Evolutionary conservation across 2,329 filamentous ascomycete species (phyloP).

Genomic region (Hortaea sp.): DNA sequence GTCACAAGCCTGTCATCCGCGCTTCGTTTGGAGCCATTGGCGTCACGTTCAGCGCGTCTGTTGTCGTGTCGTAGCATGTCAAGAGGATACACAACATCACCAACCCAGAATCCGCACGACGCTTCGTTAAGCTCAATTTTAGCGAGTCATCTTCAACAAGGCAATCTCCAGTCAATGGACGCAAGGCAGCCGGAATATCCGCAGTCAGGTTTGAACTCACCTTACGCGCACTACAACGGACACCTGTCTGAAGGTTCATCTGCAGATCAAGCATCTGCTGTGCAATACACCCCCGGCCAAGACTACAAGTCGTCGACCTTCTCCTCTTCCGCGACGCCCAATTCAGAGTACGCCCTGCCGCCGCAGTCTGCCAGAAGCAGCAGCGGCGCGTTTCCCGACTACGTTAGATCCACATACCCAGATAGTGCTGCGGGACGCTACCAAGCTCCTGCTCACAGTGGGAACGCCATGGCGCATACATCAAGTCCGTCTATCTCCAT

Average conservation of each 20-base stretch:
- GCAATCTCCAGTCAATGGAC: conserved; percentile 42
- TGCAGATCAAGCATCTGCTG: conserved; percentile 90
- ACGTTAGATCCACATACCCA: conserved; percentile 63
- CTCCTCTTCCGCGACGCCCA: conserved; percentile 70
- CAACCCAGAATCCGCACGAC: conserved; percentile 27
- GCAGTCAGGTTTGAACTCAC: conserved; percentile 46
- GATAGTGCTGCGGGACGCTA: conserved; percentile 68
- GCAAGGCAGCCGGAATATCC: conserved; percentile 42
- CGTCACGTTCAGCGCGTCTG: conserved; percentile 19
- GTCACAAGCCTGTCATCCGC: conserved; percentile 24
- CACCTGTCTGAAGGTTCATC: conserved; percentile 71
- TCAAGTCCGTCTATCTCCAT: conserved; percentile 94
- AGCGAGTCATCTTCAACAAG: conserved; percentile 27
- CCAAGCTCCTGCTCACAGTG: conserved; percentile 62
- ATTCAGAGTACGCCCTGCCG: conserved; percentile 77
- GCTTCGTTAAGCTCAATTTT: conserved; percentile 30
- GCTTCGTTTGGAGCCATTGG: conserved; percentile 23
- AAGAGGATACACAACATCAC: conserved; percentile 35
- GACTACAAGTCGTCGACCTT: conserved; percentile 67
- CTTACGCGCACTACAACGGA: conserved; percentile 42
- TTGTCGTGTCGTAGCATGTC: conserved; percentile 35
- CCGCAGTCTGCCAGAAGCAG: conserved; percentile 67
- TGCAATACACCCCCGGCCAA: conserved; percentile 74
- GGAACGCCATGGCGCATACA: conserved; percentile 91
- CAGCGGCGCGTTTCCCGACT: conserved; percentile 77